These are phyloP conservation scores for Phanerochaete sordida DNA, from an alignment of 768 basidiomycete genomes.

Conservation along the genomic window DNA sequence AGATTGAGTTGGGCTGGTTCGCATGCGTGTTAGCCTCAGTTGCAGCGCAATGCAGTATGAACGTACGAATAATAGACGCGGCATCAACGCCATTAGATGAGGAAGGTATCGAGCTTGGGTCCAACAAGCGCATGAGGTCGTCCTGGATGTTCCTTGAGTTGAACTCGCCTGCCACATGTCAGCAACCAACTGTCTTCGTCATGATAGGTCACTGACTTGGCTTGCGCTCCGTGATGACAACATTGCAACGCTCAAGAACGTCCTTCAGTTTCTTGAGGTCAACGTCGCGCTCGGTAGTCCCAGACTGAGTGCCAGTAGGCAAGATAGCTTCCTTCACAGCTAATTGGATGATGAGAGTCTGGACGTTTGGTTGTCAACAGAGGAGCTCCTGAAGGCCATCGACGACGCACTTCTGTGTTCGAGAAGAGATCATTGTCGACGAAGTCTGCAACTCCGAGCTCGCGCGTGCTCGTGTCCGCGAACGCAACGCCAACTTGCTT, in stretches of 20 bases:
- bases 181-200: too few relatives aligned
- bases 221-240: conserved; percentile 89
- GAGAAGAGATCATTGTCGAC: conserved; percentile 94
- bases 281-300: conserved; percentile 76
- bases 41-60: background rate
- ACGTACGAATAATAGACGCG: conserved; percentile 52
- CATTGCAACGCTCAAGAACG: conserved; percentile 85
- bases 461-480: conserved; percentile 81
- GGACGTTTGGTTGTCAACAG: background rate
- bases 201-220: conserved; percentile 51
- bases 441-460: conserved; percentile 88
- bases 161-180: conserved; percentile 67
- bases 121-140: conserved; percentile 71
- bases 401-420: conserved; percentile 73
- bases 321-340: conserved; percentile 96
- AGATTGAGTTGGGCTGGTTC: conserved; percentile 69
- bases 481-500: conserved; percentile 86
- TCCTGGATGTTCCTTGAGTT: conserved; percentile 73
- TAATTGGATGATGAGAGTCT: conserved; percentile 94
- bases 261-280: conserved; percentile 85
- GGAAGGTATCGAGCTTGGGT: conserved; percentile 34
- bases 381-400: background rate
- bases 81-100: conserved; percentile 45
- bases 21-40: background rate
- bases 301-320: conserved; percentile 66